Base-by-base conservation (phyloP, 1,139 yeast genomes). In the Dujonia santamariae region DNA sequence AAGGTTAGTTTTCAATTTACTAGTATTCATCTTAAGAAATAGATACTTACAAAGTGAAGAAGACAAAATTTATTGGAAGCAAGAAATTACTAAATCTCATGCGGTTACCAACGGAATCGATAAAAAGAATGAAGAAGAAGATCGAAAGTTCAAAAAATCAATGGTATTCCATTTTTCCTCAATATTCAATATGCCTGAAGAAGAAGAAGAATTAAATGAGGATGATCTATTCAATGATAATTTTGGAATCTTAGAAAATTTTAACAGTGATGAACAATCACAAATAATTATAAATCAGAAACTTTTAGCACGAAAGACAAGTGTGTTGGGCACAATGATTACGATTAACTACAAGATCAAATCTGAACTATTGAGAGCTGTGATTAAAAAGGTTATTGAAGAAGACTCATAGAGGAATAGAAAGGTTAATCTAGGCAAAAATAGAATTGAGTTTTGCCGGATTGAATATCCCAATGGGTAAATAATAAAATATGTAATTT, bases 1-100 rank as follows among this genome's bases (percentile, higher is more conserved):
- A 5, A 58, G 60, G 32, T 40, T 57, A 12, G 46, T 56, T 17
- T 51, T 63, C 11, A 62, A 60, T 37, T 41, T 61, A 19, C 43
- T 57, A 6, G 38, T 56, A 2, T 62, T 46, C 29, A 33, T 60
- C 11, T 38, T 54, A 11, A 34, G 55, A 5, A 13, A 30, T 7
- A 27, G 18, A 15, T 27, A 27, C 12, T 6, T 27, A 7, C 30
- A 7, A 17, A 27, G 11, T 9, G 29, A 26, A 13, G 29, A 21
- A 11, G 33, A 26, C 15, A 24, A 25, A 16, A 24, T 9, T n/a
- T 31, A 14, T 20, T 31, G 34, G 34, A 23, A 25, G 13, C 19
- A 15, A 11, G 19, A 17, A 15, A 6, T 14, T n/a, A n/a, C 9
- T 19, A 9, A 7, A 19, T 9, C 7, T 19, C 21, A 19, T 19